phyloP scores from a whole-genome alignment of 1,139 yeast species.

The Yamadazyma epiphylla region DNA sequence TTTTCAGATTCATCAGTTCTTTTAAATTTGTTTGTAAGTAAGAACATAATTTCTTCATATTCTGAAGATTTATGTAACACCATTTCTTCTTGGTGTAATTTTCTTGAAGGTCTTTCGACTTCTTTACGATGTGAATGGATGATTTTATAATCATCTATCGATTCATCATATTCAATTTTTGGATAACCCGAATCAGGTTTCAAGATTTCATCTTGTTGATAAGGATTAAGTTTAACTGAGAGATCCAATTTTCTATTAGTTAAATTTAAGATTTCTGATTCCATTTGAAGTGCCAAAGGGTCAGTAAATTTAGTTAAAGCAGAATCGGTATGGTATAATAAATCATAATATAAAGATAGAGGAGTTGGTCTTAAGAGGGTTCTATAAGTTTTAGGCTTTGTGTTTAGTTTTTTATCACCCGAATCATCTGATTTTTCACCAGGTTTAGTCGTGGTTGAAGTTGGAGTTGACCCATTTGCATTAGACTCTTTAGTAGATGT shows the following conservation, averaged over 20 bases:
- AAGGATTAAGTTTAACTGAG: constrained; percentile 70
- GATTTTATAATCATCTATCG: constrained; percentile 30
- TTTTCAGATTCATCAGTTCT: constrained; percentile 37
- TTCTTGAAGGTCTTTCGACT: constrained; percentile 39
- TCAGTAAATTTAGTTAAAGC: constrained; percentile 77
- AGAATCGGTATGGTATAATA: constrained; percentile 77
- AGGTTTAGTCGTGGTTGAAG: constrained; percentile 4
- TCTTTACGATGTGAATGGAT: constrained; percentile 44
- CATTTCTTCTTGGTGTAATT: constrained; percentile 44
- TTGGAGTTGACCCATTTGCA: constrained; percentile 1
- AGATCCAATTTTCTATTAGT: constrained; percentile 76
- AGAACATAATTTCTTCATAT: constrained; percentile 83
- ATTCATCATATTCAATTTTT: constrained; percentile 35
- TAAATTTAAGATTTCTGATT: constrained; percentile 74
- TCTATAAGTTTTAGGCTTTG: constrained; percentile 66
- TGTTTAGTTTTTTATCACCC: constrained; percentile 8
- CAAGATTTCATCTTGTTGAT: constrained; percentile 41
- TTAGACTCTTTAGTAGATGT: constrained; percentile 1
- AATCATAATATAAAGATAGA: constrained; percentile 76
- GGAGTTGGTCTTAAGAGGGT: constrained; percentile 79
- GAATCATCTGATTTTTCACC: constrained; percentile 10
- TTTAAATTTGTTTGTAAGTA: constrained; percentile 40
- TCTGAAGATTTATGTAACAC: constrained; percentile 72
- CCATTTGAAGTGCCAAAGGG: constrained; percentile 70
- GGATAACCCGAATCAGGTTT: constrained; percentile 49